These are phyloP conservation scores for Kuraishia piskuri DNA, from an alignment of 805 yeast genomes.

Conservation along the genomic window DNA sequence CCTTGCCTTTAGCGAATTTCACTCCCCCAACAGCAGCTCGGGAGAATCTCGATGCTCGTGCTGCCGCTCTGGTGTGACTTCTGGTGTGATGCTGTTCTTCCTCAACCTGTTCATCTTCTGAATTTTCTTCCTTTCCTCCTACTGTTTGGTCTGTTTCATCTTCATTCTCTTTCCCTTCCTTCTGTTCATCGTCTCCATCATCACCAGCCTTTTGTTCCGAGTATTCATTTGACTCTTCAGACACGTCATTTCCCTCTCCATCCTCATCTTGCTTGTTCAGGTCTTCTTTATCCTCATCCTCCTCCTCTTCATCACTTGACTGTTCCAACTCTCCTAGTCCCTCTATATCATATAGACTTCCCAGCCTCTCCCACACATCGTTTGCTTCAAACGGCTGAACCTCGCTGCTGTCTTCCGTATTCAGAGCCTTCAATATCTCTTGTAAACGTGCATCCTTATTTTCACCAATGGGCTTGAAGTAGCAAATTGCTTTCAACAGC, in stretches of 20 bases:
- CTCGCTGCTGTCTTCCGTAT: slow-evolving; percentile 8
- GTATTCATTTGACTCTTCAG: neutral
- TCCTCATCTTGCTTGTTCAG: slow-evolving; percentile 12
- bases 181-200: neutral
- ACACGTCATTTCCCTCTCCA: slow-evolving; percentile 10
- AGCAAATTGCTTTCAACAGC: slow-evolving; percentile 53
- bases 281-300: slow-evolving; percentile 6
- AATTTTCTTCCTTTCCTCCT: slow-evolving; percentile 5
- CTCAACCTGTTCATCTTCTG: slow-evolving; percentile 3
- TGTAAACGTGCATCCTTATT: slow-evolving; percentile 32
- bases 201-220: slow-evolving; percentile 4
- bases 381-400: slow-evolving; percentile 25
- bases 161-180: slow-evolving; percentile 1
- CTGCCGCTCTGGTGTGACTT: neutral
- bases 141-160: slow-evolving; percentile 4
- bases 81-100: slow-evolving; percentile 5
- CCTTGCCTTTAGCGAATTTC: slow-evolving; percentile 6
- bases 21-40: neutral
- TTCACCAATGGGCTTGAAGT: slow-evolving; percentile 60
- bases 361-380: slow-evolving; percentile 53
- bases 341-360: slow-evolving; percentile 43
- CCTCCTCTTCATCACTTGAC: slow-evolving; percentile 9
- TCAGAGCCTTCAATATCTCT: slow-evolving; percentile 24
- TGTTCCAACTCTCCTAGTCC: slow-evolving; percentile 50
- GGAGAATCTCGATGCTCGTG: neutral